Percentiles rank a stretch among this genome's conserved stretches.
phyloP scores from a whole-genome alignment of 2,329 filamentous ascomycete genomes.

The Elsinoe arachidis region DNA sequence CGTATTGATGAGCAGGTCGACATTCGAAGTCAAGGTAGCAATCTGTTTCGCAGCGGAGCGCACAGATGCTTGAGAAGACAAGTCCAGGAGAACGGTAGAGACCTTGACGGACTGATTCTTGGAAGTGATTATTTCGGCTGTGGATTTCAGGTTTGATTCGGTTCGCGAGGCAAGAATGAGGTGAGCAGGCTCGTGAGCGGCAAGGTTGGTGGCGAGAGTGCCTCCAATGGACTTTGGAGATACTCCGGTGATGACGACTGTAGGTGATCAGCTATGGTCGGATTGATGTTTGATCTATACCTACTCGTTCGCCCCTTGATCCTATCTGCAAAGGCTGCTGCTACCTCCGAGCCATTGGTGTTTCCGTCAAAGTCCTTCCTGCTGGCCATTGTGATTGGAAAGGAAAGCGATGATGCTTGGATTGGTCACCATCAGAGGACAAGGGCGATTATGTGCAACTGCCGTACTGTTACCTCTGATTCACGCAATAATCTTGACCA shows the following conservation, averaged over 20 bases:
- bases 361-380: slow-evolving; percentile 20
- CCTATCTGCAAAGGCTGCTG: slow-evolving; percentile 22
- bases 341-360: slow-evolving; percentile 27
- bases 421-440: not conserved
- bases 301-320: slow-evolving; percentile 25
- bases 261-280: not conserved
- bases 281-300: slow-evolving; percentile 17
- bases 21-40: slow-evolving; percentile 19
- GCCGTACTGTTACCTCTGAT: not conserved
- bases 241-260: slow-evolving; percentile 29
- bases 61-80: slow-evolving; percentile 26
- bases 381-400: slow-evolving; percentile 16
- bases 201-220: slow-evolving; percentile 29
- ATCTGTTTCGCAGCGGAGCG: slow-evolving; percentile 28
- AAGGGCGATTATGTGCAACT: too few species aligned
- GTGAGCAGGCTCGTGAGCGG: slow-evolving; percentile 25
- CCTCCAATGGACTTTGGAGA: slow-evolving; percentile 32
- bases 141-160: slow-evolving; percentile 27
- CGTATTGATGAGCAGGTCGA: slow-evolving; percentile 38
- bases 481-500: too few species aligned
- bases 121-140: slow-evolving; percentile 20
- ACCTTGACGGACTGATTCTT: slow-evolving; percentile 19
- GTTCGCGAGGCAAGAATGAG: slow-evolving; percentile 36
- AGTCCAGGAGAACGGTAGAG: slow-evolving; percentile 27
- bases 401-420: not conserved